phyloP scores from a whole-genome alignment of 768 basidiomycete genomes.

The Leccinum truebloodii region DNA sequence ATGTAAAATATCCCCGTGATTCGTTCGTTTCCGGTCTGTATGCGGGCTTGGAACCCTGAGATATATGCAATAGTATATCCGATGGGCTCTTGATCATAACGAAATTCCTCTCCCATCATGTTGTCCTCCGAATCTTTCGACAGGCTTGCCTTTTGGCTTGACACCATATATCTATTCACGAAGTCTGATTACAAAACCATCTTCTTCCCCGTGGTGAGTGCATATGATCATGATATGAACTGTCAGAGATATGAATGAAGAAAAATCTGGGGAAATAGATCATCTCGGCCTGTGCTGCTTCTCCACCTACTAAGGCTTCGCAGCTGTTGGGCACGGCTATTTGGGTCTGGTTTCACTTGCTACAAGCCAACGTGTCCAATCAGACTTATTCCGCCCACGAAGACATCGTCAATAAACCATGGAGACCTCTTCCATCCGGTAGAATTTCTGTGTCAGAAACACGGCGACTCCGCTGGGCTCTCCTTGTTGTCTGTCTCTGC shows the following conservation, averaged over 20 bases:
- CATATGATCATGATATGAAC: neutral
- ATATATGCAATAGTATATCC: neutral
- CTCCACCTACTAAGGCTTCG: neutral
- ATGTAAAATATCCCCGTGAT: neutral
- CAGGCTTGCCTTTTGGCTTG: constrained; percentile 15
- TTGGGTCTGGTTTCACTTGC: constrained; percentile 37
- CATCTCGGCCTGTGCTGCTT: constrained; percentile 6
- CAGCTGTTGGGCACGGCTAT: constrained; percentile 8
- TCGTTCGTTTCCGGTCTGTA: neutral
- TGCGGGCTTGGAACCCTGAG: neutral
- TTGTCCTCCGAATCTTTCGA: neutral
- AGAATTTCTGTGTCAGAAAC: constrained; percentile 29
- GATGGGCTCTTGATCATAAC: neutral
- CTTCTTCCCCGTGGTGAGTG: constrained; percentile 36
- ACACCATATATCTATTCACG: constrained; percentile 37
- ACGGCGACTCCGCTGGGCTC: constrained; percentile 33
- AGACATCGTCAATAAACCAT: constrained; percentile 37
- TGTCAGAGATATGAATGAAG: neutral
- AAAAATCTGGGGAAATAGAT: constrained; percentile 6
- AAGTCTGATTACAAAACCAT: constrained; percentile 37
- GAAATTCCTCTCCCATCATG: neutral
- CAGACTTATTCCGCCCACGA: constrained; percentile 30
- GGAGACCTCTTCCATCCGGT: constrained; percentile 40
- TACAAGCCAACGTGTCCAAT: constrained; percentile 37
- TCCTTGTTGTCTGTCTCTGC: constrained; percentile 30